Conservation (phyloP, 176 grass and related monocot genomes). For the Typha latifolia region DNA sequence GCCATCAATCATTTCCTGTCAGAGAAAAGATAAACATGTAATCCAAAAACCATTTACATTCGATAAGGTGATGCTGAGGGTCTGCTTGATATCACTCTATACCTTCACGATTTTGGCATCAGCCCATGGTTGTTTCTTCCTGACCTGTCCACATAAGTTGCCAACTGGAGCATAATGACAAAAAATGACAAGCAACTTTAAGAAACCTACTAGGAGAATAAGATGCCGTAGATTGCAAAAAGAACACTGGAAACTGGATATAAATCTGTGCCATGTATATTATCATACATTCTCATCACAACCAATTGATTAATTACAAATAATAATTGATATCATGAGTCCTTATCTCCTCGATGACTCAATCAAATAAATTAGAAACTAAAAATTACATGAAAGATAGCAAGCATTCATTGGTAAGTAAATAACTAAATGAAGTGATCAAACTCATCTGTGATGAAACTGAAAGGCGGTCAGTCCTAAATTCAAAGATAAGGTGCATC, state of each 20-base stretch:
- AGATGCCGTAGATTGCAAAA: not conserved
- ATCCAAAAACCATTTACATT: slow-evolving; percentile 13
- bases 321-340: too few species aligned
- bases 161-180: slow-evolving; percentile 45
- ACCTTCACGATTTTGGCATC: slow-evolving; percentile 95
- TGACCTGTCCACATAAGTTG: slow-evolving; percentile 78
- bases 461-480: too few species aligned
- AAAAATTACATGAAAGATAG: too few species aligned
- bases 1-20: slow-evolving; percentile 79
- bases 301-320: too few species aligned
- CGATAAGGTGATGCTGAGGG: not conserved
- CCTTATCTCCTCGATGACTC: too few species aligned
- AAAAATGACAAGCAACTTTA: slow-evolving; percentile 13
- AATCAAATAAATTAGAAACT: too few species aligned
- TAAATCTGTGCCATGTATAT: too few species aligned
- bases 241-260: not conserved
- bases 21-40: slow-evolving; percentile 15
- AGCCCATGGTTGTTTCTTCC: slow-evolving; percentile 78
- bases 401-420: too few species aligned
- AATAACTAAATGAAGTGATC: too few species aligned
- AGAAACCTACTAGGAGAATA: not conserved
- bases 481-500: too few species aligned
- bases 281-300: too few species aligned
- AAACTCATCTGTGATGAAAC: too few species aligned
- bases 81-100: not conserved